Base-by-base conservation (phyloP, 2,329 filamentous ascomycete genomes). In the Xylariaceae sp. region DNA sequence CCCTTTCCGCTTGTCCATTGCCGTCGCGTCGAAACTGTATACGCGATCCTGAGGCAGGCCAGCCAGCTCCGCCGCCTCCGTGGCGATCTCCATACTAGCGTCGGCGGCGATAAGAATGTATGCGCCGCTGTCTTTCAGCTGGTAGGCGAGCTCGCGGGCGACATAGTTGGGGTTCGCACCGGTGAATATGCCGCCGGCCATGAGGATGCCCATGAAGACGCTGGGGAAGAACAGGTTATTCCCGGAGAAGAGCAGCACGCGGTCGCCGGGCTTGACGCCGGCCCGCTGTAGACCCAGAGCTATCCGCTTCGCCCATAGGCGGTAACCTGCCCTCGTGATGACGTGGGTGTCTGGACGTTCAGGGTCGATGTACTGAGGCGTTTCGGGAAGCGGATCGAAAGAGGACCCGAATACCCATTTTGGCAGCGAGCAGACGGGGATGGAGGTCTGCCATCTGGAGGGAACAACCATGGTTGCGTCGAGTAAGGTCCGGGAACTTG, bases 181-280 rank as follows among this genome's bases (percentile, higher is more conserved):
- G 0, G 85, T 87, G 72, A 92, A 92, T 51, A 92, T 74, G 1
- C 87, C 87, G 3, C 87, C 87, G 0, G 88, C 87, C 82, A 90
- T 90, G 49, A 90, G 76, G 26, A 87, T 76, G 12, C 88, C 88
- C 69, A 90, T 76, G 51, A 91, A 81, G 1, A 88, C 74, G 0
- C 81, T 75, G 0, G 88, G 86, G 66, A 86, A 89, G 72, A 86
- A 89, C 11, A 92, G 70, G 61, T 80, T 85, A 70, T 91, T 92
- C 27, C 83, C 80, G 0, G 86, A 85, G 70, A 86, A 91, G 26
- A 92, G 72, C 46, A 92, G 73, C 3, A 92, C 81, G 2, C 87
- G 81, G 62, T 91, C 88, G 8, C 87, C 86, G 0, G 74, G 73
- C 58, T 83, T 72, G 19, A 92, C 72, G 1, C 88, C 89, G 12